Percentiles rank a stretch among this genome's conserved stretches.
phyloP scores from a whole-genome alignment of 306 rosid genomes.

The Medicago ruthenica region DNA sequence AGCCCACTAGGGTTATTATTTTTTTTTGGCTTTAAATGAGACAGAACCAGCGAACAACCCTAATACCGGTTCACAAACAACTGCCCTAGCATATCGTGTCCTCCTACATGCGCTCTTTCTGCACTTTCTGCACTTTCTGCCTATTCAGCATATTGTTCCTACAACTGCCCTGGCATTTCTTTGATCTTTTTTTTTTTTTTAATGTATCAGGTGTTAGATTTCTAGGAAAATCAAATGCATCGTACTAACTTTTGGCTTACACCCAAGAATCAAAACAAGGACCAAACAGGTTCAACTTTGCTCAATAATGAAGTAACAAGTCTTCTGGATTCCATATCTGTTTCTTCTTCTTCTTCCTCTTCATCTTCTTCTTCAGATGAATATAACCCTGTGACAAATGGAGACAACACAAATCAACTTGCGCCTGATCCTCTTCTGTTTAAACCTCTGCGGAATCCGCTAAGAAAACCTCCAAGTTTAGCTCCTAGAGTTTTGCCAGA shows the following conservation, averaged over 20 bases:
- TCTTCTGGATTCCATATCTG: constrained; percentile 33
- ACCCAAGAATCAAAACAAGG: constrained; percentile 45
- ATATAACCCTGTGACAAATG: constrained; percentile 57
- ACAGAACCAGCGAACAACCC: too few relatives aligned
- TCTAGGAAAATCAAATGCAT: constrained; percentile 48
- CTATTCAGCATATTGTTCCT: too few relatives aligned
- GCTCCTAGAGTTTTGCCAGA: constrained; percentile 70
- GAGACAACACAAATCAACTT: constrained; percentile 44
- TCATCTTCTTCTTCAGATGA: background rate
- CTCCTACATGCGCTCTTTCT: too few relatives aligned
- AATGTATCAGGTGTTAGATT: constrained; percentile 45
- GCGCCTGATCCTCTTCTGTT: constrained; percentile 47
- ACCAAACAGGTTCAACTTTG: constrained; percentile 41
- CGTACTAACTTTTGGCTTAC: constrained; percentile 49
- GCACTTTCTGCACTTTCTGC: too few relatives aligned
- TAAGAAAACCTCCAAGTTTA: constrained; percentile 34
- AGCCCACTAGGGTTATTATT: too few relatives aligned
- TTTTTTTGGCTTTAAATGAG: too few relatives aligned
- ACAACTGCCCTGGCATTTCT: too few relatives aligned
- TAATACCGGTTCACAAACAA: too few relatives aligned
- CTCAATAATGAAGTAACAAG: constrained; percentile 32
- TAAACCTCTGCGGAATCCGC: constrained; percentile 31
- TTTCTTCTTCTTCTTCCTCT: constrained; percentile 49
- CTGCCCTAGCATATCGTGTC: too few relatives aligned
- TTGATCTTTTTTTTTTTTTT: background rate